These are phyloP conservation scores for Phytophthora vignae DNA, from an alignment of 352 stramenopile genomes.

Conservation along the genomic window DNA sequence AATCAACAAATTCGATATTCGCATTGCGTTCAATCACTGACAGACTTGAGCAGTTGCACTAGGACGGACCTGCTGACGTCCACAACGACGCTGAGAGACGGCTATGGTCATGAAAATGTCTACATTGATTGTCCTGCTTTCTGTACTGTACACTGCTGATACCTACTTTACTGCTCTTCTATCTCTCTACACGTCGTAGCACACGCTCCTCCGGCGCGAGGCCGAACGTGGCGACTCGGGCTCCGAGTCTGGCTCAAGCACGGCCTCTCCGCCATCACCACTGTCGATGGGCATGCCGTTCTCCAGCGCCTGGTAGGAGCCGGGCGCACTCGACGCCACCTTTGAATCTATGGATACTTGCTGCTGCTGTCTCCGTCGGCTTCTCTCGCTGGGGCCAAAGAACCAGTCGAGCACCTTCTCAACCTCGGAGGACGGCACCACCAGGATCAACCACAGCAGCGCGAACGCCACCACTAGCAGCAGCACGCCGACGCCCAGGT, in stretches of 20 bases:
- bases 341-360: conserved; percentile 1
- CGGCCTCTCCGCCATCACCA: background rate
- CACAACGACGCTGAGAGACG: background rate
- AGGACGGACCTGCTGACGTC: background rate
- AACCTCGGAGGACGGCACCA: conserved; percentile 33
- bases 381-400: conserved; percentile 22
- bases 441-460: conserved; percentile 49
- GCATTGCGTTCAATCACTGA: too few relatives aligned
- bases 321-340: background rate
- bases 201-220: conserved; percentile 41
- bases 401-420: conserved; percentile 37
- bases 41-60: too few relatives aligned
- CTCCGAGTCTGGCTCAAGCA: conserved; percentile 30
- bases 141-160: conserved; percentile 17
- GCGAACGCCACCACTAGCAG: conserved; percentile 42
- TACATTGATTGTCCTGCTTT: conserved; percentile 12
- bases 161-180: conserved; percentile 25
- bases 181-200: conserved; percentile 45
- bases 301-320: conserved; percentile 17
- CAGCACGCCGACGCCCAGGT: conserved; percentile 41
- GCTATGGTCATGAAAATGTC: background rate
- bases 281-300: conserved; percentile 7
- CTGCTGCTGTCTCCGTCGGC: conserved; percentile 10
- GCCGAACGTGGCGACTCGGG: conserved; percentile 6
- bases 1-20: too few relatives aligned